Percentiles rank a stretch among this genome's conserved stretches.
These are phyloP conservation scores for Zymoseptoria ardabiliae DNA, from an alignment of 2,329 filamentous ascomycete species.

Conservation along the genomic window DNA sequence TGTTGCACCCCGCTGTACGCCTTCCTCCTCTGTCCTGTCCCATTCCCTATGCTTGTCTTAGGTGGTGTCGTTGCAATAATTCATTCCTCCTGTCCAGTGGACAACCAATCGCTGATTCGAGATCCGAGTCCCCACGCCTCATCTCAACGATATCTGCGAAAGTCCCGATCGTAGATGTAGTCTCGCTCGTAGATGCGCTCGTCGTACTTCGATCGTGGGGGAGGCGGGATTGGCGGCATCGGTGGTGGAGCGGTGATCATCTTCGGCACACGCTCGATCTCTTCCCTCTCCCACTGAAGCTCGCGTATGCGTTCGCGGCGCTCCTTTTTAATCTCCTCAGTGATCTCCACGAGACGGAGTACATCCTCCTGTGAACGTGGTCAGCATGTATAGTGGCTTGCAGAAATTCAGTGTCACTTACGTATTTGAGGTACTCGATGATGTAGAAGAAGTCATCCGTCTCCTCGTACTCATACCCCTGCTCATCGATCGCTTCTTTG, in stretches of 20 bases:
- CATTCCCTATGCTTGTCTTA: neutral
- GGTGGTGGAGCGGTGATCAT: constrained; percentile 24
- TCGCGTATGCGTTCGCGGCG: constrained; percentile 51
- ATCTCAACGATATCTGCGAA: constrained; percentile 13
- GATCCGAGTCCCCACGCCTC: neutral
- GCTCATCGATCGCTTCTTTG: constrained; percentile 75
- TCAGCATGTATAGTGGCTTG: constrained; percentile 1
- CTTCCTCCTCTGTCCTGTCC: neutral
- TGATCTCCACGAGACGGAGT: constrained; percentile 70
- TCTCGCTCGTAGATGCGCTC: constrained; percentile 62
- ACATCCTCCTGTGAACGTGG: constrained; percentile 65
- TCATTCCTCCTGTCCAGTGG: neutral
- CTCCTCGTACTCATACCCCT: constrained; percentile 86
- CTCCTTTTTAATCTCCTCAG: constrained; percentile 69
- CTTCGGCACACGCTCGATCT: constrained; percentile 43
- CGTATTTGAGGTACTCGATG: constrained; percentile 81
- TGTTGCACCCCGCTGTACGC: neutral
- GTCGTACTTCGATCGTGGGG: constrained; percentile 45
- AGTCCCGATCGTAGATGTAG: constrained; percentile 52
- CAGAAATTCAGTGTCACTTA: constrained; percentile 45
- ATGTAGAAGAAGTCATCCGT: constrained; percentile 86
- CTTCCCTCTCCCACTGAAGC: constrained; percentile 54
- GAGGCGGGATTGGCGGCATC: constrained; percentile 37
- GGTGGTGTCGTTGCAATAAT: neutral
- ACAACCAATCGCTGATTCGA: neutral